Base-by-base conservation (phyloP, 768 basidiomycete genomes). In the Cytidiella melzeri region DNA sequence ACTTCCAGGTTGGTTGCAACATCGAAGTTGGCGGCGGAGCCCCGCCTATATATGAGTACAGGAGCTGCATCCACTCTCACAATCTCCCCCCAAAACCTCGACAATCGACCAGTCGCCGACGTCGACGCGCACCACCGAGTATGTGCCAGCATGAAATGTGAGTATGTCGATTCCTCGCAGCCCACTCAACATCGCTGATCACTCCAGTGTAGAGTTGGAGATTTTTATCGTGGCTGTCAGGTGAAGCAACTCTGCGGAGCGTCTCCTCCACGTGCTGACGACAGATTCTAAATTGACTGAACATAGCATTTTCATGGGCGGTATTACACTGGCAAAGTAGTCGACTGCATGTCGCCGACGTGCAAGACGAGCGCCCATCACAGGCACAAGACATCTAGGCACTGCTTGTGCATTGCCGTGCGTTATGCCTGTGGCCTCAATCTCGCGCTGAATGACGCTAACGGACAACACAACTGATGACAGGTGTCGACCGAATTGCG, bases 81-180 rank as follows among this genome's bases (percentile, higher is more conserved):
- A n/a, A n/a, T n/a, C n/a, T n/a, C n/a, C n/a, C n/a, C n/a, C n/a
- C n/a, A n/a, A n/a, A n/a, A n/a, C n/a, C n/a, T n/a, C n/a, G n/a
- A n/a, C n/a, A n/a, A n/a, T n/a, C n/a, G n/a, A n/a, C n/a, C n/a
- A n/a, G n/a, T n/a, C n/a, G n/a, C n/a, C n/a, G n/a, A n/a, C n/a
- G n/a, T n/a, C n/a, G n/a, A n/a, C n/a, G n/a, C n/a, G n/a, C n/a
- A n/a, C n/a, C n/a, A n/a, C 40, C 40, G 9, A 41, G n/a, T 19
- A 68, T 68, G 67, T 68, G 67, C 48, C 64, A 62, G 44, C 69
- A 68, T 58, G 67, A 69, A 62, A 48, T 69, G 67, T 68, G 50
- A 51, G 68, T 24, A 5, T 34, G n/a, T 12, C 19, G 24, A 27
- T 9, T 19, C 7, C 45, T 1, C 12, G n/a, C 2, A 18, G 25